Conservation (phyloP, 352 stramenopile species). For the Pelagophyceae sp. region DNA sequence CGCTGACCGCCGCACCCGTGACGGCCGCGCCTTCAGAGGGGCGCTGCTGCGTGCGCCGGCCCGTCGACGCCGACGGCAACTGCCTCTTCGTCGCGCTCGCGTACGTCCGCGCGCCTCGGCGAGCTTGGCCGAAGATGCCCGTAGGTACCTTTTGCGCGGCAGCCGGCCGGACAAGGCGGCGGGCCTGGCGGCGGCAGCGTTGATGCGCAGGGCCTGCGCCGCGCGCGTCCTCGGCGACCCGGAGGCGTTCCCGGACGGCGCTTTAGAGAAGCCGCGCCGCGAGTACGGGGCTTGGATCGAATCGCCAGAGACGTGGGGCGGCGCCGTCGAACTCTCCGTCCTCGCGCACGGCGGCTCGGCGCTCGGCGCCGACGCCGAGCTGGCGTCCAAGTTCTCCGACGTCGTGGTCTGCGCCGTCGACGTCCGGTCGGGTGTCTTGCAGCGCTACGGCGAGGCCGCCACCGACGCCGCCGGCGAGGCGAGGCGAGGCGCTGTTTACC, state of each 20-base stretch:
- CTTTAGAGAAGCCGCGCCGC: conserved; percentile 20
- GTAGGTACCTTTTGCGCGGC: conserved; percentile 20
- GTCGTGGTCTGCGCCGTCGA: conserved; percentile 16
- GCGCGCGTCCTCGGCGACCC: conserved; percentile 23
- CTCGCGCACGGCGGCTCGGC: conserved; percentile 21
- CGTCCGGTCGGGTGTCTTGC: conserved; percentile 23
- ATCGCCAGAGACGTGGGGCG: conserved; percentile 23
- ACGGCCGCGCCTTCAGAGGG: neutral
- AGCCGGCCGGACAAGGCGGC: neutral
- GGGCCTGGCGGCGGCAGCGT: neutral
- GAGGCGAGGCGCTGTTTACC: conserved; percentile 17
- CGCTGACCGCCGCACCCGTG: neutral
- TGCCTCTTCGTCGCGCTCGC: conserved; percentile 30
- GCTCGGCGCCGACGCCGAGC: conserved; percentile 11
- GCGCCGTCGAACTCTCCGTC: conserved; percentile 27
- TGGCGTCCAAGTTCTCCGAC: neutral
- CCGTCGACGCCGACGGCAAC: conserved; percentile 31
- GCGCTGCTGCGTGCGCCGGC: conserved; percentile 6
- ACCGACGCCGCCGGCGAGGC: no score
- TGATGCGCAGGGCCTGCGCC: conserved; percentile 20
- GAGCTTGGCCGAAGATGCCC: neutral
- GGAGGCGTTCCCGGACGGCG: conserved; percentile 22
- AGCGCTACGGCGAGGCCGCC: conserved; percentile 24
- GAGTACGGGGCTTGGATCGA: conserved; percentile 29
- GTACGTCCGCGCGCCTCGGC: neutral